phyloP scores from a whole-genome alignment of 768 basidiomycete genomes.

The Kwoniella dendrophila region DNA sequence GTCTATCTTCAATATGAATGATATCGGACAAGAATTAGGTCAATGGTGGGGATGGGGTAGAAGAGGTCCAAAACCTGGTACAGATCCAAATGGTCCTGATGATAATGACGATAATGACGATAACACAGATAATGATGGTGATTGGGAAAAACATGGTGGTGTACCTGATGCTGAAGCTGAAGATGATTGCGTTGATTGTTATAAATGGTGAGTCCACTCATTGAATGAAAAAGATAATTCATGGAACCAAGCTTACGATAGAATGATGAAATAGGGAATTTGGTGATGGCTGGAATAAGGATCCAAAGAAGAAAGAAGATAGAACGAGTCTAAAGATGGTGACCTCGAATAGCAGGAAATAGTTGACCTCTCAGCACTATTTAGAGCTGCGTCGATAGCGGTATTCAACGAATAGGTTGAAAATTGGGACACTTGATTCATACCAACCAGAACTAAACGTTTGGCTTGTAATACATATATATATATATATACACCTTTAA shows the following conservation, averaged over 20 bases:
- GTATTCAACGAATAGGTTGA: too few relatives aligned
- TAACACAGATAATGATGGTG: slow-evolving; percentile 36
- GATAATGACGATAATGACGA: slow-evolving; percentile 37
- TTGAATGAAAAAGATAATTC: neutral
- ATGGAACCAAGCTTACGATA: neutral
- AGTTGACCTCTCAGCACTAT: too few relatives aligned
- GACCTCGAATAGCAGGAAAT: neutral
- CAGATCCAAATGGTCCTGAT: slow-evolving; percentile 33
- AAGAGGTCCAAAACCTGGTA: slow-evolving; percentile 34
- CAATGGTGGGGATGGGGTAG: slow-evolving; percentile 52
- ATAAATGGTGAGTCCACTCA: slow-evolving; percentile 48
- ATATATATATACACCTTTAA: too few relatives aligned
- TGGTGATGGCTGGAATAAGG: slow-evolving; percentile 50
- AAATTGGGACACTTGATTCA: too few relatives aligned
- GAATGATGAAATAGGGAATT: slow-evolving; percentile 42
- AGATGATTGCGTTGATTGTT: slow-evolving; percentile 54
- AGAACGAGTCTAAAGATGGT: neutral
- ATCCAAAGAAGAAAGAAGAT: slow-evolving; percentile 11
- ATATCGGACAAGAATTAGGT: neutral
- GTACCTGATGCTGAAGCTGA: slow-evolving; percentile 50
- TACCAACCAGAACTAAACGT: too few relatives aligned
- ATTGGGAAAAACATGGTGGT: slow-evolving; percentile 51
- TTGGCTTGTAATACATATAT: too few relatives aligned
- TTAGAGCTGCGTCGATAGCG: too few relatives aligned
- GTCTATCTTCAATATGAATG: neutral